A percentile compares a stretch with the other conserved stretches of the same genome.
Conservation (phyloP, 805 yeast genomes). For the Cyberlindnera meyerae region DNA sequence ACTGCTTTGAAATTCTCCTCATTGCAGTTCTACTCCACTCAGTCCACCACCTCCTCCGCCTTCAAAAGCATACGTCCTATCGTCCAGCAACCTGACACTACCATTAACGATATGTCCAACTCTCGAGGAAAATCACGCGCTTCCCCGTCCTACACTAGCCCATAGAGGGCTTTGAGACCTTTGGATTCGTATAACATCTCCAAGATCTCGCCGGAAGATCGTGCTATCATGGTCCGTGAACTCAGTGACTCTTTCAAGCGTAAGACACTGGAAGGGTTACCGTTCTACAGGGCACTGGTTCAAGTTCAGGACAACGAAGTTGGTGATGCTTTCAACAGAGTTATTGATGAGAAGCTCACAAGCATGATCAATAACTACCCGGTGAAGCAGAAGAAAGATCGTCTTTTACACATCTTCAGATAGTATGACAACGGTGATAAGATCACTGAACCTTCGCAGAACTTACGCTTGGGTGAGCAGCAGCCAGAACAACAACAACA, state of each 20-base stretch:
- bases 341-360: not conserved
- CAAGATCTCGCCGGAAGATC: not conserved
- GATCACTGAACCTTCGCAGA: not conserved
- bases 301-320: not conserved
- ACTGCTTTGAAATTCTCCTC: no score
- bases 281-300: slow-evolving; percentile 3
- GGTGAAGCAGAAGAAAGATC: not conserved
- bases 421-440: slow-evolving; percentile 1
- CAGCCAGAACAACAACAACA: not conserved
- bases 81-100: no score
- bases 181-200: no score
- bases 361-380: slow-evolving; percentile 2
- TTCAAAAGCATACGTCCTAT: no score
- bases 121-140: no score
- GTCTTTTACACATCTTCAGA: not conserved
- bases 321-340: not conserved
- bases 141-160: no score
- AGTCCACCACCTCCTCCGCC: not conserved
- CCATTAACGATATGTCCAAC: no score
- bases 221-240: slow-evolving; percentile 6
- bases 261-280: not conserved
- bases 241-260: slow-evolving; percentile 4
- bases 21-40: no score
- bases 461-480: no score
- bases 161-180: no score